Evolutionary conservation across 495 filamentous ascomycete genomes (phyloP).

Genomic region (Ramalina intermedia): DNA sequence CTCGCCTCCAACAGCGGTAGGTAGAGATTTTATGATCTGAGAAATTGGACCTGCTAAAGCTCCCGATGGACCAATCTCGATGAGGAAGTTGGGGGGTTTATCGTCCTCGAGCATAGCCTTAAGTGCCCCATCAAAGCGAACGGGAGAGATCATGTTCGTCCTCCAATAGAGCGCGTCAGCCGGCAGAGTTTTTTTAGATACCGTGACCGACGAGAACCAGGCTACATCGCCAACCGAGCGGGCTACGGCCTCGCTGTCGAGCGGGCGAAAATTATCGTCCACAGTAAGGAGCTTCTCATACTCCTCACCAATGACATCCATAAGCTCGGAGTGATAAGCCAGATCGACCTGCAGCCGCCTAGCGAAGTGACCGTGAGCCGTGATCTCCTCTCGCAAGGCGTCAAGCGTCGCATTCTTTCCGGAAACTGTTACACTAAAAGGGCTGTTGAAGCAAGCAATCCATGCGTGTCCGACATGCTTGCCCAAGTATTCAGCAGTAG

Average conservation of each 20-base stretch:
- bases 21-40: conserved; percentile 16
- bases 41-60: conserved; percentile 20
- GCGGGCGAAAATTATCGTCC: too few species aligned
- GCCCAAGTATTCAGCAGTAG: neutral
- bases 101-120: neutral
- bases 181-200: too few species aligned
- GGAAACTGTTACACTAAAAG: conserved; percentile 1
- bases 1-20: neutral
- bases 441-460: conserved; percentile 6
- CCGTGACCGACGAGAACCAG: neutral
- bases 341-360: conserved; percentile 20
- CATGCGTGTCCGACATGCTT: neutral
- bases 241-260: too few species aligned
- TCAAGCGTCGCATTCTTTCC: neutral
- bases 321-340: conserved; percentile 29
- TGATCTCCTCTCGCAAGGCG: conserved; percentile 10
- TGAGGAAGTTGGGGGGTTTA: conserved; percentile 4
- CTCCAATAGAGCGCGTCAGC: conserved; percentile 18
- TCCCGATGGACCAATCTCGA: conserved; percentile 23
- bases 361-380: neutral
- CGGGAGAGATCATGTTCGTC: conserved; percentile 19
- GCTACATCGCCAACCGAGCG: too few species aligned
- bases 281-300: neutral
- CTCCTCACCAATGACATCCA: conserved; percentile 2
- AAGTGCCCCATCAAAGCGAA: conserved; percentile 21